These are phyloP conservation scores for Piloderma croceum DNA, from an alignment of 768 basidiomycete species.

Conservation along the genomic window DNA sequence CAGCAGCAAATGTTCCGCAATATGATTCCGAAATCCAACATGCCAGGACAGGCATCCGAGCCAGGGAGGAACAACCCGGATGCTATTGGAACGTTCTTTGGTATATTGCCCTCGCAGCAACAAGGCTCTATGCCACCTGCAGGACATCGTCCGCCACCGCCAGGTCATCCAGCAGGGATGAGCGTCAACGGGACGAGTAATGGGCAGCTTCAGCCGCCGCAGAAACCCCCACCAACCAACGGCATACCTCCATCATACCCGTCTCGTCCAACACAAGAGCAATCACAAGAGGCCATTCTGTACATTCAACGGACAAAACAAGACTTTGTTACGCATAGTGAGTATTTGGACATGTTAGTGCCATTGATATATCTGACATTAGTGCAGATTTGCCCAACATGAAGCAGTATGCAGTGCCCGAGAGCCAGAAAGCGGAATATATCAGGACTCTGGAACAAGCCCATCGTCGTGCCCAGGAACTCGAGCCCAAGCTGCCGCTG, in stretches of 20 bases:
- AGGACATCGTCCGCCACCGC: too few species aligned
- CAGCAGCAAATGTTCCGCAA: conserved; percentile 20
- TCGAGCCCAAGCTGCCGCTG: conserved; percentile 47
- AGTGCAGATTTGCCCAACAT: conserved; percentile 32
- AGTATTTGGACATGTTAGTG: conserved; percentile 11
- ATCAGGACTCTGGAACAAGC: conserved; percentile 45
- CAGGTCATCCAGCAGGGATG: conserved; percentile 12
- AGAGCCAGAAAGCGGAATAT: conserved; percentile 52
- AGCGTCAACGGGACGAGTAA: conserved; percentile 14
- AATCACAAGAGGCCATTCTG: conserved; percentile 23
- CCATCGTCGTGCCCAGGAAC: conserved; percentile 37
- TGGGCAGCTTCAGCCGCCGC: conserved; percentile 16
- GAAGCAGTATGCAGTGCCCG: conserved; percentile 36
- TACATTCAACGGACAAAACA: conserved; percentile 29
- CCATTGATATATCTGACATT: neutral
- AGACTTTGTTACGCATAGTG: conserved; percentile 28
- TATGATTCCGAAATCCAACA: conserved; percentile 12
- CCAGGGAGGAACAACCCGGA: too few species aligned
- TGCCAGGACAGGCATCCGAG: too few species aligned
- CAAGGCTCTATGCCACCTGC: too few species aligned
- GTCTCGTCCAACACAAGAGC: conserved; percentile 25
- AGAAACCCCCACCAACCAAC: too few species aligned
- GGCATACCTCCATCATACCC: too few species aligned
- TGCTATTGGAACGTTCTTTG: too few species aligned
- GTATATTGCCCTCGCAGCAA: too few species aligned